Evolutionary conservation across 805 yeast genomes (phyloP), one percentile per base, ranked within the genome.

Genomic region (Yamadazyma nakazawae): DNA sequence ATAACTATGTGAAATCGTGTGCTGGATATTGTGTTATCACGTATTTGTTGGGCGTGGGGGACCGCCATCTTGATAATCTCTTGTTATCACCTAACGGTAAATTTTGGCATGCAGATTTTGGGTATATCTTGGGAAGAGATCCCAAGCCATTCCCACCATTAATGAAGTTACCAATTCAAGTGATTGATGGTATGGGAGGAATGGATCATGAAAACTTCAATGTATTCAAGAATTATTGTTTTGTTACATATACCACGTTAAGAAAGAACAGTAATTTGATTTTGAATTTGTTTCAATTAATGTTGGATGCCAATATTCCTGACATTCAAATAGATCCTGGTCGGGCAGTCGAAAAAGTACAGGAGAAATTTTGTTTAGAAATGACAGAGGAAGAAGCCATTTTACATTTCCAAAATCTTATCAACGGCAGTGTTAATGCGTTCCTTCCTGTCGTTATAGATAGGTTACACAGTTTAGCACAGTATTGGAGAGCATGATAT

Each of bases 131-230:
- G 45, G 99, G 99, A 0, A 84, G 91, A 44, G 99, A 94, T 63
- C 99, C 99, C 2, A 94, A 94, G 63, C 98, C 98, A 12, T 94
- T 94, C 67, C 98, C 99, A 12, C 99, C 99, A 1, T 75, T 92
- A 68, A 94, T 94, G 97, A 94, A 94, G 60, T 70, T 94, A 34
- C 99, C 99, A 0, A 94, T 94, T 36, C 99, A 94, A 65, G 85
- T 94, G 14, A 87, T 94, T 36, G 99, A 94, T 54, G 98, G 97
- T 0, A 94, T 94, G 89, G 99, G 99, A 1, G 99, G 98, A 1
- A 78, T 88, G 42, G 76, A 79, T 51, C 89, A 92, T 42, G 86
- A 85, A 37, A 91, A 92, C 62, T 94, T 88, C 64, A 82, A 83
- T 52, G 80, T 85, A 52, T 94, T 94, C 68, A 80, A 95, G 58